Conservation (phyloP, 768 basidiomycete genomes). For the Phanerochaete sordida region DNA sequence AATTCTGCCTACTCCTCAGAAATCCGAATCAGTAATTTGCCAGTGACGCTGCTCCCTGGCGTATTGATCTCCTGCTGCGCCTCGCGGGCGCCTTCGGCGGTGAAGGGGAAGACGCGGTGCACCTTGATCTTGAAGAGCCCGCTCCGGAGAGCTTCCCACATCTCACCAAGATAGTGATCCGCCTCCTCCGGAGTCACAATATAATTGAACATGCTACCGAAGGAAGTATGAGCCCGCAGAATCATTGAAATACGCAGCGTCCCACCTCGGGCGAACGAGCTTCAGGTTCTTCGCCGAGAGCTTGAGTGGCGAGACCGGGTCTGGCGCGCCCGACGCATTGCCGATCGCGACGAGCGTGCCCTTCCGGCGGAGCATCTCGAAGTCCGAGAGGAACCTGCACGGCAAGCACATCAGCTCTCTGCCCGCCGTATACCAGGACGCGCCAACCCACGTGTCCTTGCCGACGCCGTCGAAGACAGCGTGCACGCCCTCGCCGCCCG, state of each 20-base stretch:
- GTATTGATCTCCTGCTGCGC: conserved; percentile 75
- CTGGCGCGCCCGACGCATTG: conserved; percentile 85
- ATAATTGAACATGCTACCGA: conserved; percentile 64
- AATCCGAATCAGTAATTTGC: conserved; percentile 84
- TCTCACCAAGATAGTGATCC: conserved; percentile 55
- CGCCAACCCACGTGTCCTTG: conserved; percentile 68
- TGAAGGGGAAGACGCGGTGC: conserved; percentile 80
- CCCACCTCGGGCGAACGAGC: conserved; percentile 54
- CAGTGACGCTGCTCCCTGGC: conserved; percentile 63
- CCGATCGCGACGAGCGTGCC: conserved; percentile 90
- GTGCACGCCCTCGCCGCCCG: conserved; percentile 76
- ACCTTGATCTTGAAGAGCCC: conserved; percentile 66
- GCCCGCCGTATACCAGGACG: not conserved
- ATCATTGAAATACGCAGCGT: too few species aligned
- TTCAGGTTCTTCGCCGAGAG: conserved; percentile 82
- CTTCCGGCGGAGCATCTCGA: conserved; percentile 79
- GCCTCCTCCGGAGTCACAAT: conserved; percentile 71
- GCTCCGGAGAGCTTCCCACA: conserved; percentile 57
- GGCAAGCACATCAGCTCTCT: not conserved
- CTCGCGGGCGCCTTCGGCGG: conserved; percentile 69
- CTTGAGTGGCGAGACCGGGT: conserved; percentile 69
- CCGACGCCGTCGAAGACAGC: conserved; percentile 93
- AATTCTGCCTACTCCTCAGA: conserved; percentile 15
- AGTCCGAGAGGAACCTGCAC: conserved; percentile 72
- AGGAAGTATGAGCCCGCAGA: too few species aligned